A percentile compares a stretch with the other conserved stretches of the same genome.
Conservation (phyloP, 441 rosid species). For the Eruca vesicaria region DNA sequence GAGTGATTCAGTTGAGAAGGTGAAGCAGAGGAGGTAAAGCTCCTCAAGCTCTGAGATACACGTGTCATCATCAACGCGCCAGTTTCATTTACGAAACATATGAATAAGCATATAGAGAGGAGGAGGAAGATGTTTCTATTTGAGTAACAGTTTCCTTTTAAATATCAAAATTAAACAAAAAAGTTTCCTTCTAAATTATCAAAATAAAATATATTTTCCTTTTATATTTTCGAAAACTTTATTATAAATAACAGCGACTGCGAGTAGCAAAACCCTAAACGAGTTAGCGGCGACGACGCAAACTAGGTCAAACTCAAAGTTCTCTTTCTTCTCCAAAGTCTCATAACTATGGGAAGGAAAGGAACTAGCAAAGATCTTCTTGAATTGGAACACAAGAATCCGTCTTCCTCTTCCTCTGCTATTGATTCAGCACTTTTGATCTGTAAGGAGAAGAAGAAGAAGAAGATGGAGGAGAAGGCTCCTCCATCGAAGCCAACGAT, state of each 20-base stretch:
- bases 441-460: constrained; percentile 9
- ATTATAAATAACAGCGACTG: background rate
- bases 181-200: background rate
- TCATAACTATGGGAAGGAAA: constrained; percentile 37
- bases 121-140: background rate
- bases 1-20: constrained; percentile 15
- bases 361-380: constrained; percentile 49
- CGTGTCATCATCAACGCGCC: constrained; percentile 18
- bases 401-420: constrained; percentile 40
- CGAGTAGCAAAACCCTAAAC: constrained; percentile 31
- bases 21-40: constrained; percentile 29
- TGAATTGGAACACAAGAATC: constrained; percentile 47
- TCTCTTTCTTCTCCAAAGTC: background rate
- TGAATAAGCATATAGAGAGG: background rate
- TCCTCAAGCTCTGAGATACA: constrained; percentile 18
- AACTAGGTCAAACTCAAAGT: background rate
- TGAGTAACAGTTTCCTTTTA: too few species aligned
- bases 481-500: constrained; percentile 41
- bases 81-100: background rate
- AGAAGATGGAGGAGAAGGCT: background rate
- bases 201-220: background rate
- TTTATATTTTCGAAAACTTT: too few species aligned
- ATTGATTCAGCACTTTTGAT: constrained; percentile 15
- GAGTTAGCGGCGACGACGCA: constrained; percentile 7
- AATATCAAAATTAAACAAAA: too few species aligned